These are phyloP conservation scores for Lactarius quietus DNA, from an alignment of 768 basidiomycete genomes.

Conservation along the genomic window DNA sequence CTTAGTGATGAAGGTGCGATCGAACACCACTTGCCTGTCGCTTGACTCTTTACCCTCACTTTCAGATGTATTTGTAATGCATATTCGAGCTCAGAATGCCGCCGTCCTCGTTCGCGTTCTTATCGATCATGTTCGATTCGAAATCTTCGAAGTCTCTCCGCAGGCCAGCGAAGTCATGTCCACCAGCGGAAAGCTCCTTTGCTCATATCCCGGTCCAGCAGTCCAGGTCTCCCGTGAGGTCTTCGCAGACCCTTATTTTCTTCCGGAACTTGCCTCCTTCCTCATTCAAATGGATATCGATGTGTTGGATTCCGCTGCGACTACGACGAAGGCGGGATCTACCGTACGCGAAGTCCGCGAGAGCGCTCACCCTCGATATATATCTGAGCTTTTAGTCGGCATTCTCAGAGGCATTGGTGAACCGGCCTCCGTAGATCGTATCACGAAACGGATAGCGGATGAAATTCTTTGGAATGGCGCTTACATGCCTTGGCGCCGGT, in stretches of 20 bases:
- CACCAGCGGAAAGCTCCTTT: constrained; percentile 35
- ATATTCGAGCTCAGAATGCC: constrained; percentile 16
- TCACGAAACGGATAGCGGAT: neutral
- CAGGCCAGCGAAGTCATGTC: constrained; percentile 37
- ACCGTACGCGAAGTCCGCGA: neutral
- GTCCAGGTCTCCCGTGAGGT: constrained; percentile 33
- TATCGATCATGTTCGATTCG: constrained; percentile 9
- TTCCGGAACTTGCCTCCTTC: neutral
- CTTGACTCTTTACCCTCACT: neutral
- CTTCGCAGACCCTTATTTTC: neutral
- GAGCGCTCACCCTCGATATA: neutral
- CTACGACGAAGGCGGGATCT: neutral
- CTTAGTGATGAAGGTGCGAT: neutral
- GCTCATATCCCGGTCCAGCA: constrained; percentile 39
- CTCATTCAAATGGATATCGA: neutral
- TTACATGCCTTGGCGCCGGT: neutral
- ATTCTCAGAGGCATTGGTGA: neutral
- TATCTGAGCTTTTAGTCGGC: neutral
- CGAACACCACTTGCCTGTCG: too few relatives aligned
- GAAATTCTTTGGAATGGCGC: neutral
- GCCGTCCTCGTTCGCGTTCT: constrained; percentile 1
- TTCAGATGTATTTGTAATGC: constrained; percentile 12
- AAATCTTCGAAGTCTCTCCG: constrained; percentile 43
- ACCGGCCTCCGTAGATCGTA: neutral
- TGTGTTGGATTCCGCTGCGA: neutral